A percentile compares a stretch with the other conserved stretches of the same genome.
These are phyloP conservation scores for Botrytis elliptica DNA, from an alignment of 2,329 filamentous ascomycete genomes.

Conservation along the genomic window DNA sequence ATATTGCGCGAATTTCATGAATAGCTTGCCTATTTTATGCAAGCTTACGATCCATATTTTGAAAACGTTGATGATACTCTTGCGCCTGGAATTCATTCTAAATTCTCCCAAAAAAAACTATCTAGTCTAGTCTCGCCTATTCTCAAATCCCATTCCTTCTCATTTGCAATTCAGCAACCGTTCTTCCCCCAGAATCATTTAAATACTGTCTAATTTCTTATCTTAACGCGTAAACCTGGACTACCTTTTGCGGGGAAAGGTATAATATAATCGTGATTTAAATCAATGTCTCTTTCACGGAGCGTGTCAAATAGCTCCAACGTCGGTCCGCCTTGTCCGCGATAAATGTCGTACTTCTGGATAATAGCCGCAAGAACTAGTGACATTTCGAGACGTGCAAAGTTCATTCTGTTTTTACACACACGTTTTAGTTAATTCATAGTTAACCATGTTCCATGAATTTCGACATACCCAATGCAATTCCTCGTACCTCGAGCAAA, in stretches of 20 bases:
- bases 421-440: background rate
- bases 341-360: background rate
- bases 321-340: background rate
- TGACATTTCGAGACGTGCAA: slow-evolving; percentile 3
- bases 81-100: background rate
- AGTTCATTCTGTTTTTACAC: background rate
- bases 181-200: background rate
- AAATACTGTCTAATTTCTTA: background rate
- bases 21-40: background rate
- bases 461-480: background rate
- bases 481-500: slow-evolving; percentile 1
- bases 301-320: background rate
- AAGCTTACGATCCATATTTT: background rate
- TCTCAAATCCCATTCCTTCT: background rate
- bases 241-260: background rate
- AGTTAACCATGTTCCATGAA: background rate
- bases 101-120: background rate
- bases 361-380: background rate
- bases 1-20: background rate
- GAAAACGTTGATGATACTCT: background rate
- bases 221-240: background rate
- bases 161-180: background rate
- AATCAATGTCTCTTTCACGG: background rate
- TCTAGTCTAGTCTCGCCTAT: background rate
- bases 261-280: slow-evolving; percentile 8